Percentiles rank a stretch among this genome's conserved stretches.
These are phyloP conservation scores for Ophiostoma piceae DNA, from an alignment of 2,329 filamentous ascomycete species.

Conservation along the genomic window DNA sequence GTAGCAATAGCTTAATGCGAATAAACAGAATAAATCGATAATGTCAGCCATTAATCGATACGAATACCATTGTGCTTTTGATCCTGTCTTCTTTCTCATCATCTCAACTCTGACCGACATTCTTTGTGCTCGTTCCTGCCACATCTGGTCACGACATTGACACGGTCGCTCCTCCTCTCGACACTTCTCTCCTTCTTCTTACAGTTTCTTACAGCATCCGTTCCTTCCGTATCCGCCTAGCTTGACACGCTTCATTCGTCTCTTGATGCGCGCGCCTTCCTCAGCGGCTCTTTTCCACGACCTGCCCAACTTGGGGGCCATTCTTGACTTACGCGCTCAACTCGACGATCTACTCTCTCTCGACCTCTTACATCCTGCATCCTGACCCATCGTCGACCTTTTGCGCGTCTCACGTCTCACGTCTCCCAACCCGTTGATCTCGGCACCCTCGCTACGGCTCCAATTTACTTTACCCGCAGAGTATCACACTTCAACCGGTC, in stretches of 20 bases:
- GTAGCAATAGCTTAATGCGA: not conserved
- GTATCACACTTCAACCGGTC: not conserved
- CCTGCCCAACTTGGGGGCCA: not conserved
- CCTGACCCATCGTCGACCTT: not conserved
- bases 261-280: not conserved
- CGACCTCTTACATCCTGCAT: not conserved
- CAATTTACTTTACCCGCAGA: slow-evolving; percentile 6
- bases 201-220: not conserved
- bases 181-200: not conserved
- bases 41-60: not conserved
- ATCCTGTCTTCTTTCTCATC: not conserved
- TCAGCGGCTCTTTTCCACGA: not conserved
- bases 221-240: not conserved
- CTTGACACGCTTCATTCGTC: not conserved
- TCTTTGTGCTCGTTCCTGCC: not conserved
- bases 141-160: not conserved
- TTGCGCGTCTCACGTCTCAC: not conserved
- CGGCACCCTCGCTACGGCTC: not conserved
- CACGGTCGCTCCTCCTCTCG: not conserved
- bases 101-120: slow-evolving; percentile 4
- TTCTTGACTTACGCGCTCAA: not conserved
- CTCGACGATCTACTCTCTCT: not conserved
- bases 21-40: not conserved
- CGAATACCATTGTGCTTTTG: not conserved
- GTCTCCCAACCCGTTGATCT: not conserved